phyloP scores from a whole-genome alignment of 163 green algal species.

The Botryococcus braunii region DNA sequence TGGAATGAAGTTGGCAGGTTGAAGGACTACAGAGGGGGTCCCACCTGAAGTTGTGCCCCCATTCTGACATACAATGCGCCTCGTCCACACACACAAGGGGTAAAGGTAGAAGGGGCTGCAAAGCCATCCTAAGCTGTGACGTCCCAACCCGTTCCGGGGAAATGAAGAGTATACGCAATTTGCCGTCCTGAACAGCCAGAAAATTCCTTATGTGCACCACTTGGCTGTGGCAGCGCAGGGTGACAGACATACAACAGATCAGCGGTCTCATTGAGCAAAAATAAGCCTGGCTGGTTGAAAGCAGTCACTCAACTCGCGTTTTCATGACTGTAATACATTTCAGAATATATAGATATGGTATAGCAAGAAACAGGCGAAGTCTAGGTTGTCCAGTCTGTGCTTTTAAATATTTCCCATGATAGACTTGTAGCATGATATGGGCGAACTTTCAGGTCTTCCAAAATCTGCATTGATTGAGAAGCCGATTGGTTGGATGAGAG shows the following conservation, averaged over 20 bases:
- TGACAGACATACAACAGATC: too few relatives aligned
- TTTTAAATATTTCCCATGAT: too few relatives aligned
- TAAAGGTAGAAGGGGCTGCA: conserved; percentile 23
- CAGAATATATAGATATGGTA: too few relatives aligned
- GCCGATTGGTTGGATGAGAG: conserved; percentile 40
- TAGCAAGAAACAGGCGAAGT: too few relatives aligned
- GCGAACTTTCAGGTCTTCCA: conserved; percentile 22
- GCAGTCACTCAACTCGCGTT: too few relatives aligned
- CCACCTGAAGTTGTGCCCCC: conserved; percentile 94
- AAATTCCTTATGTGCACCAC: neutral
- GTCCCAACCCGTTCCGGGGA: conserved; percentile 70
- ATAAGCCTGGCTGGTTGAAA: too few relatives aligned
- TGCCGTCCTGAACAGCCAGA: conserved; percentile 11
- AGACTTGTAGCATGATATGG: neutral
- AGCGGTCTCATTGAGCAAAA: too few relatives aligned
- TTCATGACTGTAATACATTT: too few relatives aligned
- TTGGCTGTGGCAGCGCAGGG: too few relatives aligned
- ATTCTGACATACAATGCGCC: conserved; percentile 92
- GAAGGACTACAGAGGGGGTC: too few relatives aligned
- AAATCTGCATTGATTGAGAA: conserved; percentile 14
- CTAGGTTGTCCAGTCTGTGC: too few relatives aligned
- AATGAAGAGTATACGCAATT: conserved; percentile 67
- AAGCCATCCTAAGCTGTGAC: conserved; percentile 27
- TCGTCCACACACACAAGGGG: conserved; percentile 82
- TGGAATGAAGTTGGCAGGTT: too few relatives aligned